Evolutionary conservation across 768 basidiomycete species (phyloP), one percentile per base, ranked within the genome.

Genomic region (Lyophyllum semitale): DNA sequence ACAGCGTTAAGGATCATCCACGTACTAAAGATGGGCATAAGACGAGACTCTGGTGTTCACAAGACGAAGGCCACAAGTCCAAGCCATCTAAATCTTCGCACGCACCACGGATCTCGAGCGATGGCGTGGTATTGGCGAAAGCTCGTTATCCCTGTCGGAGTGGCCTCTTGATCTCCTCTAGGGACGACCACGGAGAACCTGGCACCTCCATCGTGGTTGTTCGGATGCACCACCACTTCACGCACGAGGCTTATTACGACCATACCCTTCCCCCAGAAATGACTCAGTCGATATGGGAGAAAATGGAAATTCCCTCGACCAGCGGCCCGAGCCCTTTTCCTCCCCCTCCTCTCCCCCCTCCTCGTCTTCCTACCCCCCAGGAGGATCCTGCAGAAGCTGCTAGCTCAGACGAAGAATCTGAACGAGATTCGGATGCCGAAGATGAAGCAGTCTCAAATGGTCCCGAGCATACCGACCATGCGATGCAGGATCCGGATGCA

Each of bases 31-130:
- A 72, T 52, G 80, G 79, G 8, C 76, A 80, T 63, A 82, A 80
- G 59, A 81, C 77, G 20, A 72, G 78, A 29, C 70, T 78, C 17
- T 79, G 78, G 77, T 82, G 79, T 65, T 79, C 78, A 8, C 80
- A 80, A 56, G 80, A 82, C 56, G 72, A 73, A 48, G 73, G 73
- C 17, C 75, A 79, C 54, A 71, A 72, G 50, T 73, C 70, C 7
- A 79, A 78, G 60, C 66, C 71, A 18, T 68, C 68, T 6, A 64
- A 70, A 54, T 62, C 65, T 20, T 65, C 67, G 53, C 69, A 70
- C 30, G 71, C 73, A 55, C 71, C 75, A 1, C 71, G 73, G 30
- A 61, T 69, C 25, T 69, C 74, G 12, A 72, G 68, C 56, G 68
- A 71, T 37, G 74, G 76, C 29, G 71, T 74, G 27, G 61, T 62